Evolutionary conservation across 73 alveolate species (phyloP), one percentile per base, ranked within the genome.

Genomic region (Paramecium caudatum): DNA sequence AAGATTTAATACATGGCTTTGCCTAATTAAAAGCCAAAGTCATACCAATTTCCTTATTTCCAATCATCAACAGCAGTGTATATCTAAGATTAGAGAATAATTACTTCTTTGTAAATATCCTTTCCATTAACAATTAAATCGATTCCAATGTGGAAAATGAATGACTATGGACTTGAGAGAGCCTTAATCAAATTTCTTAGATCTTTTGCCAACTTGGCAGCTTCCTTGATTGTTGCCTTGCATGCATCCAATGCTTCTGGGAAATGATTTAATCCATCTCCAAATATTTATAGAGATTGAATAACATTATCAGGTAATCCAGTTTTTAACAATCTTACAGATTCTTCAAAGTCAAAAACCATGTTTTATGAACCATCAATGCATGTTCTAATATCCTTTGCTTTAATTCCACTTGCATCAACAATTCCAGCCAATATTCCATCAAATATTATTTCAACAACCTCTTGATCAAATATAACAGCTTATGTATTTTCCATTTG

Each of bases 91-190:
- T 41, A 9, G 12, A 39, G 19, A 3, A 27, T 5, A 17, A 55
- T 0, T 74, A 74, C 88, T 25, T 74, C 88, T 27, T 21, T 17
- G 23, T 74, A 74, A 39, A 74, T 74, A n/a, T 74, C 88, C 46
- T 74, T 74, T 74, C 88, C 88, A 37, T 74, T 74, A 21, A 74
- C 55, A 13, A 74, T 74, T 17, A 74, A 74, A 17, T 74, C 88
- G 30, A 39, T 74, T 37, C 69, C 88, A 41, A 74, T 74, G 47
- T 74, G 88, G 55, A 36, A 74, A 0, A 37, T 17, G 17, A 74
- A 74, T 74, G 88, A 74, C 17, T 17, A 36, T 74, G 88, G 88
- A 41, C 32, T 41, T 0, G 27, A 27, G 19, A 74, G 19, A 19
- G 69, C 39, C 12, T 36, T 23, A 23, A 74, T 74, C 17, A 74